These are phyloP conservation scores for Colletotrichum musae DNA, from an alignment of 2,329 filamentous ascomycete genomes.

Conservation along the genomic window DNA sequence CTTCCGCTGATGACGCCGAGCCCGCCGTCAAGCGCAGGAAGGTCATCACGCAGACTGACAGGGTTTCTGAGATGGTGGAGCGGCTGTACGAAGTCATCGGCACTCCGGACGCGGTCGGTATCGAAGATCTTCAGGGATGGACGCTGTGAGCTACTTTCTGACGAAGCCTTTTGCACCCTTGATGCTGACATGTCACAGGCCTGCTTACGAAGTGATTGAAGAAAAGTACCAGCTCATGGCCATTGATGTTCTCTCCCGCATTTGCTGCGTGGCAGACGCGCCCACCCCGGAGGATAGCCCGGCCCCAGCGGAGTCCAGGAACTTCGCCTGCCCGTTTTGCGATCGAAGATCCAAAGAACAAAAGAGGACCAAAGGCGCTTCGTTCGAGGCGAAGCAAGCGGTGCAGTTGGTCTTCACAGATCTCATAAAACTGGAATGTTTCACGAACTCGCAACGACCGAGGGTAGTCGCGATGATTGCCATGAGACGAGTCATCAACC, in stretches of 20 bases:
- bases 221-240: slow-evolving; percentile 66
- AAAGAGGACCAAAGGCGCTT: not conserved
- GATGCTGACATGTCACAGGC: slow-evolving; percentile 46
- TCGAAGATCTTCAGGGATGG: not conserved
- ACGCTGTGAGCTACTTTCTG: slow-evolving; percentile 58
- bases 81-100: too few species aligned
- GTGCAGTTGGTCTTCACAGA: slow-evolving; percentile 62
- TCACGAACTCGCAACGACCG: slow-evolving; percentile 69
- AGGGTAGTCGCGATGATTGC: slow-evolving; percentile 81
- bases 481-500: slow-evolving; percentile 77
- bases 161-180: not conserved
- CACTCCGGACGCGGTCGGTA: too few species aligned
- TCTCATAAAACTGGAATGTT: slow-evolving; percentile 60
- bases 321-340: slow-evolving; percentile 6
- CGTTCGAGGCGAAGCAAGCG: slow-evolving; percentile 48
- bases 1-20: slow-evolving; percentile 33
- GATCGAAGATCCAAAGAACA: slow-evolving; percentile 2
- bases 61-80: too few species aligned
- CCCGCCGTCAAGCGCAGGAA: slow-evolving; percentile 51
- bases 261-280: slow-evolving; percentile 69
- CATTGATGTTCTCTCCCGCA: slow-evolving; percentile 68
- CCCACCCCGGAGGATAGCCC: slow-evolving; percentile 43
- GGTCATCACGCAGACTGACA: slow-evolving; percentile 28
- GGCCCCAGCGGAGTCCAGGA: not conserved
- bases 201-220: slow-evolving; percentile 60